These are phyloP conservation scores for Paulownia fortunei DNA, from an alignment of 257 asterid genomes.

Conservation along the genomic window DNA sequence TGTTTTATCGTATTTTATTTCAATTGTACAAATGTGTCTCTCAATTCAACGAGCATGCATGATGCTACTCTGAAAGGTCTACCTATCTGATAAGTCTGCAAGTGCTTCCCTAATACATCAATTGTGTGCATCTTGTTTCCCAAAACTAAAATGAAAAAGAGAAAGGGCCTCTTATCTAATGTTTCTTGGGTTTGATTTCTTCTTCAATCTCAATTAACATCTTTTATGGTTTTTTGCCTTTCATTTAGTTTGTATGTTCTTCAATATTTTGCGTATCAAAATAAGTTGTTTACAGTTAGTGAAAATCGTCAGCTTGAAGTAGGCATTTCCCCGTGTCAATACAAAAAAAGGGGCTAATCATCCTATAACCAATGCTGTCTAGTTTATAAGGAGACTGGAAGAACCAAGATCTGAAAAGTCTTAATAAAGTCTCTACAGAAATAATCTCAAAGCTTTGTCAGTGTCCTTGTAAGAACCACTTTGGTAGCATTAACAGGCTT, in stretches of 20 bases:
- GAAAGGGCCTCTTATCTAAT: neutral
- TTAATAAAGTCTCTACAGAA: neutral
- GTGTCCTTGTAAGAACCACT: neutral
- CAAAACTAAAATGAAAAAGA: neutral
- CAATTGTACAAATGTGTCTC: neutral
- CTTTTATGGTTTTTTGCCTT: neutral
- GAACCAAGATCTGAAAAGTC: neutral
- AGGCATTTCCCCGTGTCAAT: neutral
- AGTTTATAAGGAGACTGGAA: neutral
- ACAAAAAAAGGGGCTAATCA: neutral
- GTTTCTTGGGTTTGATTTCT: neutral
- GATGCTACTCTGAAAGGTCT: neutral
- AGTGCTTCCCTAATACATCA: neutral
- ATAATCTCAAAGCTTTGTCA: neutral
- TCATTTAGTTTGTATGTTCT: neutral
- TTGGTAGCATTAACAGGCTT: neutral
- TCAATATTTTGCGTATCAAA: neutral
- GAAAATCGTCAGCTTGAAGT: neutral
- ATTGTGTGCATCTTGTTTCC: neutral
- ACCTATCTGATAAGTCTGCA: neutral
- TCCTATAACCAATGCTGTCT: neutral
- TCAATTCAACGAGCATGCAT: neutral
- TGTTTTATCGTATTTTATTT: neutral
- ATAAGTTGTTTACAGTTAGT: neutral
- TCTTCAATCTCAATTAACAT: neutral